Evolutionary conservation across 768 basidiomycete genomes (phyloP).

Genomic region (Amylocystis lapponica): DNA sequence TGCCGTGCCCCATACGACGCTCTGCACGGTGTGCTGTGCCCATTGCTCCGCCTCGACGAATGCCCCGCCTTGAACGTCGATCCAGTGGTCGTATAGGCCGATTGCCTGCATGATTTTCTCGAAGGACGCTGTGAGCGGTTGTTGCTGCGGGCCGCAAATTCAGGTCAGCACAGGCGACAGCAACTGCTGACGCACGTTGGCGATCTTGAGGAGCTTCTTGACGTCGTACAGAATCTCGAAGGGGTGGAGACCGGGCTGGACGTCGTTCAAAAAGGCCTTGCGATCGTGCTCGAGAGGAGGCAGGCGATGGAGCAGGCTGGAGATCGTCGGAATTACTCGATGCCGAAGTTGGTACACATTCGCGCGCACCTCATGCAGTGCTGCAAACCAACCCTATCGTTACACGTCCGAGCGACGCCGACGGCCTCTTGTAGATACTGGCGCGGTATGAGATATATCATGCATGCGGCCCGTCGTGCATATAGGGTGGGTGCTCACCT

Average conservation of each 20-base stretch:
- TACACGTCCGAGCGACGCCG: conserved; percentile 63
- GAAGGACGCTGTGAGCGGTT: conserved; percentile 66
- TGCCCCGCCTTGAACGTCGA: conserved; percentile 47
- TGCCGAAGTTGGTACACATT: background rate
- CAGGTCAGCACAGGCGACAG: background rate
- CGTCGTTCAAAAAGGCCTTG: conserved; percentile 57
- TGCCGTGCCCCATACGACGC: conserved; percentile 62
- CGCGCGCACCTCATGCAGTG: no score
- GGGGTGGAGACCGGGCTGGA: conserved; percentile 72
- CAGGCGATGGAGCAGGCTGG: conserved; percentile 67
- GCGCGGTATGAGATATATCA: conserved; percentile 3
- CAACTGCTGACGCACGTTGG: conserved; percentile 46
- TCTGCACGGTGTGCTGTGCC: conserved; percentile 69
- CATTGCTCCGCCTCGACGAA: conserved; percentile 57
- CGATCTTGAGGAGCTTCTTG: conserved; percentile 64
- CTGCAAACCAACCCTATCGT: conserved; percentile 34
- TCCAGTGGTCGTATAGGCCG: conserved; percentile 68
- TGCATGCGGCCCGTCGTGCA: background rate
- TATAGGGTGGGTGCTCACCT: conserved; percentile 42
- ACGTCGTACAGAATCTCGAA: conserved; percentile 74
- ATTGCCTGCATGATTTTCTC: conserved; percentile 60
- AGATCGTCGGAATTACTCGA: background rate
- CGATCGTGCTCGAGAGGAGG: conserved; percentile 43
- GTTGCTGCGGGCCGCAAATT: conserved; percentile 39
- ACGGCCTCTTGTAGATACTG: conserved; percentile 77